Evolutionary conservation across 495 filamentous ascomycete species (phyloP), one percentile per base, ranked within the genome.

Genomic region (Neurospora sp.): DNA sequence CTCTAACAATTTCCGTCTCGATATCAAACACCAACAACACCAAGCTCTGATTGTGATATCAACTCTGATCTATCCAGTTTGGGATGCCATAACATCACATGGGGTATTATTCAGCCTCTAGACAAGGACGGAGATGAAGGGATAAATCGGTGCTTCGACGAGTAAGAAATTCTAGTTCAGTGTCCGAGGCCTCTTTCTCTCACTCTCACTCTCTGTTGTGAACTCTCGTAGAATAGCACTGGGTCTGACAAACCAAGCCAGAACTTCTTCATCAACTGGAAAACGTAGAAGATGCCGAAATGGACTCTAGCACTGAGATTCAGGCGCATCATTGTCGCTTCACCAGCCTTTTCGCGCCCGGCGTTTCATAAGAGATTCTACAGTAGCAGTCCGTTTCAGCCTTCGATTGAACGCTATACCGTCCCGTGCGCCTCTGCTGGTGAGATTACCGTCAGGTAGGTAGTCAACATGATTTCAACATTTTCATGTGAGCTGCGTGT

Each of bases 381-480:
- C 54, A 66, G 54, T 35, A 35, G 54, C 27, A 18, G 23, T 66
- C 14, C 54, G 27, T 66, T 66, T 44, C 2, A 42, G 7, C 71
- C 9, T 6, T 44, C 39, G 7, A 37, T 75, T 6, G 73, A 78
- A 18, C 71, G 76, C 20, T 27, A 76, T 66, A 71, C 60, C 0
- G 77, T 79, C 5, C 71, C 71, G 39, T 78, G 77, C 69, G 74
- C 72, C 60, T 78, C 77, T 8, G 54, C 78, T 16, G 78, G 78
- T 69, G 70, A 74, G 1, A 77, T 79, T 39, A 78, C 75, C n/a
- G 71, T 79, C 73, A 78, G 74, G 78, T 76, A 69, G 69, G 77
- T 71, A 60, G 77, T 71, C 2, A 6, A 23, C 20, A 27, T 54
- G n/a, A n/a, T n/a, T n/a, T n/a, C n/a, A n/a, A n/a, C n/a, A n/a